phyloP scores from a whole-genome alignment of 2,329 filamentous ascomycete species.

The Aspergillus novofumigatus region DNA sequence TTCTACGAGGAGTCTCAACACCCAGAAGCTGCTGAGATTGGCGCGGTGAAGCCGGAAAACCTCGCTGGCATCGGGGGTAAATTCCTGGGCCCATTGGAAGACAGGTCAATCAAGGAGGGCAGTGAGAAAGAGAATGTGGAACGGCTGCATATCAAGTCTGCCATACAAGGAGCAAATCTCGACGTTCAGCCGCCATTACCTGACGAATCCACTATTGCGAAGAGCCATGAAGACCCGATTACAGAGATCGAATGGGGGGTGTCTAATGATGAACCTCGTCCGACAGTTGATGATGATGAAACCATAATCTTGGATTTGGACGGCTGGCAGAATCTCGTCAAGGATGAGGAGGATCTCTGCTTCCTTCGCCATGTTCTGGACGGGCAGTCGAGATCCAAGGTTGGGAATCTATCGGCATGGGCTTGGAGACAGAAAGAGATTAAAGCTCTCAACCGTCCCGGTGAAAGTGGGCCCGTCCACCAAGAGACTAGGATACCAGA shows the following conservation, averaged over 20 bases:
- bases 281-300: constrained; percentile 64
- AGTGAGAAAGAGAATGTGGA: constrained; percentile 47
- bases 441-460: constrained; percentile 62
- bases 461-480: constrained; percentile 51
- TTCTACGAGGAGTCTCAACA: background rate
- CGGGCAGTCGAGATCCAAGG: constrained; percentile 42
- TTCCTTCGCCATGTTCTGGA: constrained; percentile 53
- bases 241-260: constrained; percentile 58
- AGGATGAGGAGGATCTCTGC: constrained; percentile 64
- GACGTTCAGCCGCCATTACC: constrained; percentile 3
- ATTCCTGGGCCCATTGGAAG: background rate
- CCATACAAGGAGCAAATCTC: constrained; percentile 10
- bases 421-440: constrained; percentile 69
- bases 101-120: background rate
- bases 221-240: constrained; percentile 34
- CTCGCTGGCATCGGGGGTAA: background rate
- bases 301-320: constrained; percentile 63
- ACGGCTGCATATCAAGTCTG: constrained; percentile 13
- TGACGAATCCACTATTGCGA: constrained; percentile 24
- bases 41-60: background rate
- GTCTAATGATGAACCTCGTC: constrained; percentile 55
- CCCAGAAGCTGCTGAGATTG: background rate
- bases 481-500: constrained; percentile 55
- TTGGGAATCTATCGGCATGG: constrained; percentile 60
- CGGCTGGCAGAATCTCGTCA: constrained; percentile 64